Conservation (phyloP, 2,329 filamentous ascomycete species). For the Sporothrix variecibatus region DNA sequence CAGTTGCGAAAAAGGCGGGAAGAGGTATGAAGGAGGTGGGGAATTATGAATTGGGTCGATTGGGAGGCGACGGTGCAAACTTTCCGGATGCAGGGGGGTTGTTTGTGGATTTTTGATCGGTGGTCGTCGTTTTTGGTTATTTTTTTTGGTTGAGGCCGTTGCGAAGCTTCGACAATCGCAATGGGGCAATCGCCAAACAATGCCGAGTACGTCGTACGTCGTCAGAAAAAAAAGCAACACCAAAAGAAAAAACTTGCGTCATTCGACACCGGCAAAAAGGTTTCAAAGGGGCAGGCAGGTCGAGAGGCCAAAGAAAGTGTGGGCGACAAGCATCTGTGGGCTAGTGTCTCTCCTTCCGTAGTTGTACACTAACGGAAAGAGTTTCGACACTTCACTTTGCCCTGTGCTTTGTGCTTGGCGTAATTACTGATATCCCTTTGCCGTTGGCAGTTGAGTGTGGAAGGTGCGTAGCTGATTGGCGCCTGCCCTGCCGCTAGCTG, state of each 20-base stretch:
- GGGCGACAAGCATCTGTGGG: neutral
- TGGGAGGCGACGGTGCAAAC: neutral
- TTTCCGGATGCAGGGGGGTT: neutral
- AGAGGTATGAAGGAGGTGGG: neutral
- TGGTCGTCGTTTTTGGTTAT: neutral
- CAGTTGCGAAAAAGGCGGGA: slow-evolving; percentile 8
- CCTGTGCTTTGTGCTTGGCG: neutral
- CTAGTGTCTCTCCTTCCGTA: neutral
- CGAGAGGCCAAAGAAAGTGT: neutral
- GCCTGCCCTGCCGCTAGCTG: neutral
- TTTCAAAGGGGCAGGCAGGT: neutral
- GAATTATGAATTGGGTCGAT: slow-evolving; percentile 5
- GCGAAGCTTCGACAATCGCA: neutral
- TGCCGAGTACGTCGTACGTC: neutral
- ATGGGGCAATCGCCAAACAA: neutral
- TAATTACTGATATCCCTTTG: neutral
- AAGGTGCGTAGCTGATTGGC: neutral
- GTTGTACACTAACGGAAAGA: neutral
- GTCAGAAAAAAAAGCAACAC: neutral
- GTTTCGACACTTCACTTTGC: neutral
- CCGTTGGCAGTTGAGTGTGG: neutral
- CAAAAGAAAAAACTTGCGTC: neutral
- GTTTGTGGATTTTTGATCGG: neutral
- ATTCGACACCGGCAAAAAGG: neutral
- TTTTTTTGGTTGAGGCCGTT: neutral